Base-by-base conservation (phyloP, 2,329 filamentous ascomycete genomes). In the Pseudogymnoascus sp. region DNA sequence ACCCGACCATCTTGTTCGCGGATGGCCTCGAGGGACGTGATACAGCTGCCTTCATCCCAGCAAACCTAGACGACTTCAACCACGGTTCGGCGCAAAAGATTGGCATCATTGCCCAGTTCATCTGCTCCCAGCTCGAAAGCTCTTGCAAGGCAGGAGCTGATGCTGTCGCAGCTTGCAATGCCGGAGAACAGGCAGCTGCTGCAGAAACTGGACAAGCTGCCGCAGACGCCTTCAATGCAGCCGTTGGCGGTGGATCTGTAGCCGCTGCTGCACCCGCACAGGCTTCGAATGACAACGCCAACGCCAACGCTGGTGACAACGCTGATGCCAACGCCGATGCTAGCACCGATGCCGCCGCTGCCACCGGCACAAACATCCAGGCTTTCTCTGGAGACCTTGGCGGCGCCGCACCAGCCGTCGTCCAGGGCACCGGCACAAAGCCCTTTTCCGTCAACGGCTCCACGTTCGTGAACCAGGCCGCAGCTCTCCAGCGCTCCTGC, bases 401-500 rank as follows among this genome's bases (percentile, higher is more conserved):
- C 58, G 83, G 82, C 59, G 74, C 76, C 8, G 79, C 81, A 7
- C 73, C 75, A 5, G 78, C 85, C 25, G 72, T 70, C 59, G 67
- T 81, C 68, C 78, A 78, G 4, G 80, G 80, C 42, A 74, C 82
- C 68, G 64, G 73, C 22, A 69, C 71, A 62, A 79, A 84, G 35
- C 82, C 83, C 61, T 86, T 86, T 73, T 66, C 72, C 22, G 82
- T 85, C 64, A 80, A 82, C 67, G 82, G 81, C 58, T 75, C 77
- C 75, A 84, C 77, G 36, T 88, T 89, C 70, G 80, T 81, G 38
- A 81, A 81, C 70, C 71, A 81, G 66, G 74, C 71, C 3, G 81
- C 80, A 11, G 86, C 86, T 25, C 74, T 81, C 42, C 80, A 86
- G 73, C 78, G 86, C 58, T 80, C 83, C 35, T 89, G 86, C 70